phyloP scores from a whole-genome alignment of 257 asterid species.

The Scutellaria barbata region DNA sequence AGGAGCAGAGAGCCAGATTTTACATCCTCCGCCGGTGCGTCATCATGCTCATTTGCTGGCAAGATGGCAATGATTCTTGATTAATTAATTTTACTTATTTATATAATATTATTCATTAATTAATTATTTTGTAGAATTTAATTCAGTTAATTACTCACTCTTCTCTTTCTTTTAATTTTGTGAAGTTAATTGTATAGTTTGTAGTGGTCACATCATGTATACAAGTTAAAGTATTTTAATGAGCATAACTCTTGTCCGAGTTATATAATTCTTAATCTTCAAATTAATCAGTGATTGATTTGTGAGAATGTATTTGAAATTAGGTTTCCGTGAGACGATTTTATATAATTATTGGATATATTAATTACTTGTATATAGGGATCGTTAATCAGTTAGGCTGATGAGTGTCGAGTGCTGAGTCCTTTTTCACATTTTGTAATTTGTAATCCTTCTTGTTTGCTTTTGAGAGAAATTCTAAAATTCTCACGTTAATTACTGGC shows the following conservation, averaged over 20 bases:
- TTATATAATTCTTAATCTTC: no score
- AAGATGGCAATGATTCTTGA: conserved; percentile 47
- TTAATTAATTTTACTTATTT: background rate
- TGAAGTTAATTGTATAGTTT: conserved; percentile 3
- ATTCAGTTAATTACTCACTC: background rate
- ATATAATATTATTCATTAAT: conserved; percentile 5
- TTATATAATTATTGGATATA: background rate
- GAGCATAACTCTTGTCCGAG: no score
- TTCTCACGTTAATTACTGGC: no score
- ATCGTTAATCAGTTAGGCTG: background rate
- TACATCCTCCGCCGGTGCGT: conserved; percentile 58
- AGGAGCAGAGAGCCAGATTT: conserved; percentile 52
- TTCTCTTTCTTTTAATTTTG: background rate
- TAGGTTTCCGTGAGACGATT: no score
- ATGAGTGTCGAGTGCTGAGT: conserved; percentile 4
- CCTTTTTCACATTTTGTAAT: background rate
- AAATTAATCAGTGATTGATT: no score
- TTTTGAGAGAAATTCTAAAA: no score
- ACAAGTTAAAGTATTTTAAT: background rate
- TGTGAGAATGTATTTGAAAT: no score
- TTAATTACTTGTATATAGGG: background rate
- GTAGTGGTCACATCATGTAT: background rate
- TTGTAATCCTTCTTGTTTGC: background rate
- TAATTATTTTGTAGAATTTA: background rate
- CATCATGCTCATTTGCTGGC: conserved; percentile 58